Evolutionary conservation across 1,284 basidiomycete genomes (phyloP).

Genomic region (Hymenochaete sp.): DNA sequence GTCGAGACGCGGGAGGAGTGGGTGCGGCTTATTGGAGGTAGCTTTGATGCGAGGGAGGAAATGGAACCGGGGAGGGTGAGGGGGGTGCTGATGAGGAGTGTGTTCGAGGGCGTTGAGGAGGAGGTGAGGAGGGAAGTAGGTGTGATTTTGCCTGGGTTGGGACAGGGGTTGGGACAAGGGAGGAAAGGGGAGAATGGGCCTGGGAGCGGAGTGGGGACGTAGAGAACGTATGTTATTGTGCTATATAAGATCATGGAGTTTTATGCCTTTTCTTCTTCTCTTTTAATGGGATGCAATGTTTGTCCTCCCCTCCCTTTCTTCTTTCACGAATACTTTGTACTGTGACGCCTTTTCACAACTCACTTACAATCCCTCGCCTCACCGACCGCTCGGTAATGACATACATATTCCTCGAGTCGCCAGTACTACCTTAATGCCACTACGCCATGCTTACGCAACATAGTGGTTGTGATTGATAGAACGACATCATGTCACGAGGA

Average conservation of each 20-base stretch:
- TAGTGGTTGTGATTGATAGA: too few species aligned
- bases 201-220: slow-evolving; percentile 21
- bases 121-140: slow-evolving; percentile 34
- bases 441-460: too few species aligned
- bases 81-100: slow-evolving; percentile 64
- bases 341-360: neutral
- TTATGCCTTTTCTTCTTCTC: slow-evolving; percentile 1
- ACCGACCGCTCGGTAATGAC: neutral
- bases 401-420: neutral
- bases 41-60: slow-evolving; percentile 60
- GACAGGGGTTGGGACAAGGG: too few species aligned
- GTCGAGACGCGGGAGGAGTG: slow-evolving; percentile 66
- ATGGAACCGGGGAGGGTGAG: slow-evolving; percentile 58
- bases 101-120: slow-evolving; percentile 68
- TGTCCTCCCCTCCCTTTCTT: too few species aligned
- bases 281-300: too few species aligned
- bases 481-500: too few species aligned
- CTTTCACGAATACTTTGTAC: neutral
- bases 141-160: slow-evolving; percentile 3
- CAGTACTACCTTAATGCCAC: too few species aligned
- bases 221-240: slow-evolving; percentile 20
- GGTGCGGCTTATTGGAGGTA: slow-evolving; percentile 59
- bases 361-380: slow-evolving; percentile 15
- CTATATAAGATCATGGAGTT: slow-evolving; percentile 16
- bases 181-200: too few species aligned